A percentile compares a stretch with the other conserved stretches of the same genome.
Evolutionary conservation across 2,329 filamentous ascomycete genomes (phyloP).

Genomic region (Verticillium isaacii): DNA sequence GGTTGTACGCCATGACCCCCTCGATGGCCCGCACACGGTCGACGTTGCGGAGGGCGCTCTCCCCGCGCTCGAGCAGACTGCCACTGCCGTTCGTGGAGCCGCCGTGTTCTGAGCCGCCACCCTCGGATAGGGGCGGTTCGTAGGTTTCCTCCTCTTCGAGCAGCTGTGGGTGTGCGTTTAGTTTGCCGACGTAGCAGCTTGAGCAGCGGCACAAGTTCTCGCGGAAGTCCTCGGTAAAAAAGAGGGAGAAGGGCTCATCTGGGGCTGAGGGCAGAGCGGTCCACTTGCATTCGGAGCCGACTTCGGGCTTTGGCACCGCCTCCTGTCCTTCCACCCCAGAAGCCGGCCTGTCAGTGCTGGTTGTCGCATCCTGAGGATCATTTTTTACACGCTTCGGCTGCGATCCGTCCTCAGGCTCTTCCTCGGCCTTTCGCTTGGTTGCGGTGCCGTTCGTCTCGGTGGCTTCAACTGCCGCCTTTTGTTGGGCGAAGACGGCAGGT

Average conservation of each 20-base stretch:
- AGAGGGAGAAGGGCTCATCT: slow-evolving; percentile 64
- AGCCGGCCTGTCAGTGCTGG: slow-evolving; percentile 5
- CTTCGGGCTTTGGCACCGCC: slow-evolving; percentile 9
- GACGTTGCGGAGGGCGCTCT: slow-evolving; percentile 85
- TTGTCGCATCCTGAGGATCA: slow-evolving; percentile 19
- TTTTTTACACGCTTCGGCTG: slow-evolving; percentile 50
- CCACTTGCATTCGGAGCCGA: slow-evolving; percentile 50
- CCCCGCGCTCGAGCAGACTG: slow-evolving; percentile 83
- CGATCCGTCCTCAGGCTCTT: slow-evolving; percentile 33
- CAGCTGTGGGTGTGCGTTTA: slow-evolving; percentile 71
- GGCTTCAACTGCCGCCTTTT: slow-evolving; percentile 13
- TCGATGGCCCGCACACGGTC: slow-evolving; percentile 92
- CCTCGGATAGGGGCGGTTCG: slow-evolving; percentile 79
- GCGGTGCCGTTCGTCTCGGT: slow-evolving; percentile 17
- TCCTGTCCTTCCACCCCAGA: slow-evolving; percentile 8
- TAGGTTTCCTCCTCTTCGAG: slow-evolving; percentile 94
- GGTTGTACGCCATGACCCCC: slow-evolving; percentile 97
- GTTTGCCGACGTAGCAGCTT: slow-evolving; percentile 65
- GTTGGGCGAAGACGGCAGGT: slow-evolving; percentile 55
- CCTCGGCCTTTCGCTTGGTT: slow-evolving; percentile 65
- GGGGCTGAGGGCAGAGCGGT: slow-evolving; percentile 52
- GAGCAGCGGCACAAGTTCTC: slow-evolving; percentile 76
- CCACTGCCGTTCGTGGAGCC: slow-evolving; percentile 66
- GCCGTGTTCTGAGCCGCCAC: slow-evolving; percentile 48
- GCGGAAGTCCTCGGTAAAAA: slow-evolving; percentile 76